Base-by-base conservation (phyloP, 176 grass and related monocot genomes). In the Musa troglodytarum region DNA sequence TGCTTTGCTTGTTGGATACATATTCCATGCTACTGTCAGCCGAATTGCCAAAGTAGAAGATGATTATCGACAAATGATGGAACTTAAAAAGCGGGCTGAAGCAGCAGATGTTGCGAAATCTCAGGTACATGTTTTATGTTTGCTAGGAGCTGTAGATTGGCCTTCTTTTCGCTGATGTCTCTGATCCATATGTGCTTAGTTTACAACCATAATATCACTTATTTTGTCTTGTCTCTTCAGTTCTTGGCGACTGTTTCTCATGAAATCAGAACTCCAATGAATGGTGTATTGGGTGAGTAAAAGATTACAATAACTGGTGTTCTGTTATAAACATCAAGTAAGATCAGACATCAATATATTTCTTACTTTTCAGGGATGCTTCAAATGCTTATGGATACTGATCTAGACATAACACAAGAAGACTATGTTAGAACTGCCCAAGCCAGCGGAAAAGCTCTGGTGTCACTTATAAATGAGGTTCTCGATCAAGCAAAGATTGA, bases 191-290 rank as follows among this genome's bases (percentile, higher is more conserved):
- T 26, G 26, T 62, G 34, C 20, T 72, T 80, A 13, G 5, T 63
- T 64, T 72, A 14, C 34, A 43, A 55, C 49, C 28, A 2, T 73
- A 65, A 73, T 52, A 53, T 51, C 14, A 59, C 11, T 10, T n/a
- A 53, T 74, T 26, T 59, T 79, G 65, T 77, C 25, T 54, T 63
- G 65, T 65, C 10, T 65, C 20, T 87, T 76, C 85, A 99, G 95
- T 99, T 99, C 85, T 81, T 99, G 85, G 95, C 95, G 63, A 99
- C 95, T 19, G 95, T 99, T 86, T 99, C 95, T 75, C 95, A 99
- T 51, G 96, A 99, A 92, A 99, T 99, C 59, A 89, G 96, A 86
- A 99, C 96, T 76, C 96, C 96, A 11, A 99, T 99, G 96, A 99
- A 99, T 81, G 96, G 96, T 77, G 96, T 99, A 84, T 74, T 99